These are phyloP conservation scores for Phytophthora capsici DNA, from an alignment of 352 stramenopile genomes.

Conservation along the genomic window DNA sequence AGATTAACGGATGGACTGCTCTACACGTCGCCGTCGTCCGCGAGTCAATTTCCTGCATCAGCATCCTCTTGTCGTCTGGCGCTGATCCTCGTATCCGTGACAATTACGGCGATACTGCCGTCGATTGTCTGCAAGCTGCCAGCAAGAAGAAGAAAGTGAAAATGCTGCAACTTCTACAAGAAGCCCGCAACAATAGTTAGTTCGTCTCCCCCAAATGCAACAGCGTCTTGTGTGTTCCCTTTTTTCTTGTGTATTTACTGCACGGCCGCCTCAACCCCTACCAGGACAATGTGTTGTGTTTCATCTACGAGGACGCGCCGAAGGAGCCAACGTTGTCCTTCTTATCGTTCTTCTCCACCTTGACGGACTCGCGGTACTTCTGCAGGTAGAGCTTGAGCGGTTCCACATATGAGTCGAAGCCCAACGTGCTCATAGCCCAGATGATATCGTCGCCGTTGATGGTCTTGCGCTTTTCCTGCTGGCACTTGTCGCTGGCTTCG, in stretches of 20 bases:
- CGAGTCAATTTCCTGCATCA: conserved; percentile 47
- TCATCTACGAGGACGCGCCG: conserved; percentile 76
- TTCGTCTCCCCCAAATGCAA: neutral
- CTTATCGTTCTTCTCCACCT: conserved; percentile 92
- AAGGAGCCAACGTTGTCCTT: conserved; percentile 91
- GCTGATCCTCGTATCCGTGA: conserved; percentile 50
- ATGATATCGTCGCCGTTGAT: conserved; percentile 99
- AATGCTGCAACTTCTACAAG: conserved; percentile 53
- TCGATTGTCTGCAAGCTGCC: conserved; percentile 44
- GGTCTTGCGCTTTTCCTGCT: conserved; percentile 99
- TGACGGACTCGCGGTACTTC: conserved; percentile 97
- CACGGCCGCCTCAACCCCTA: no score
- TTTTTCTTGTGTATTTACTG: conserved; percentile 39
- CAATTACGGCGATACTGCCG: conserved; percentile 58
- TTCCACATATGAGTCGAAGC: conserved; percentile 99
- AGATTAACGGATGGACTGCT: conserved; percentile 73
- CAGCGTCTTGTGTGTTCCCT: conserved; percentile 7
- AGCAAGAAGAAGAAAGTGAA: conserved; percentile 51
- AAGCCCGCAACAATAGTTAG: conserved; percentile 19
- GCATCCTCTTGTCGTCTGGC: conserved; percentile 53
- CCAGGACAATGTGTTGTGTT: neutral
- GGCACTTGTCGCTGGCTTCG: conserved; percentile 98
- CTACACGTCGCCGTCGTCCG: conserved; percentile 75
- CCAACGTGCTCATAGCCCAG: conserved; percentile 99
- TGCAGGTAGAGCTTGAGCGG: conserved; percentile 98